These are phyloP conservation scores for Seiridium unicorne DNA, from an alignment of 2,329 filamentous ascomycete species.

Conservation along the genomic window DNA sequence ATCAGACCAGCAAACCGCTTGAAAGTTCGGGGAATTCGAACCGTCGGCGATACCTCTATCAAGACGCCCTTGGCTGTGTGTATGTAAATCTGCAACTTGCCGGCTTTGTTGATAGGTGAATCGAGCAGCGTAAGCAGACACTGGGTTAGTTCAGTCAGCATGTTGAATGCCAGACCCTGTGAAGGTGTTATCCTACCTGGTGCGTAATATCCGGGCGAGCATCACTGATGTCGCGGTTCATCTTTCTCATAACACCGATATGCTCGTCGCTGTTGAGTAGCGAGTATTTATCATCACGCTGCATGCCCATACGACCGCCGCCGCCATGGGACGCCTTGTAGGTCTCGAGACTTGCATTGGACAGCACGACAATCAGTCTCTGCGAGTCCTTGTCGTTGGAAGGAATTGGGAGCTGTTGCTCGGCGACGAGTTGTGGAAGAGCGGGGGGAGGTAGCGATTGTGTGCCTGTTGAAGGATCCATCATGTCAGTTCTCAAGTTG, in stretches of 20 bases:
- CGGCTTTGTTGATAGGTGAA: constrained; percentile 97
- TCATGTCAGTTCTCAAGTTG: constrained; percentile 16
- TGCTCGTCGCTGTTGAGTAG: constrained; percentile 98
- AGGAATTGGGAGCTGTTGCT: constrained; percentile 84
- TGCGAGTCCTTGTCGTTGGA: constrained; percentile 86
- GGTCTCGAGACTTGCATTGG: constrained; percentile 95
- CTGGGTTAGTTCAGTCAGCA: constrained; percentile 53
- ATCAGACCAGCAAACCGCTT: constrained; percentile 98
- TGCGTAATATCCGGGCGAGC: constrained; percentile 97
- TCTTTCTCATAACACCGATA: constrained; percentile 98
- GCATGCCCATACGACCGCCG: constrained; percentile 56
- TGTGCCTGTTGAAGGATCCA: constrained; percentile 60
- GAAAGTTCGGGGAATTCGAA: constrained; percentile 96
- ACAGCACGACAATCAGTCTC: constrained; percentile 91
- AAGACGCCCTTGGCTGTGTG: constrained; percentile 96
- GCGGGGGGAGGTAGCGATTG: constrained; percentile 92
- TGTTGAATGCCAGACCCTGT: constrained; percentile 39
- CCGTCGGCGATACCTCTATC: constrained; percentile 97
- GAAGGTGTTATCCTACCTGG: constrained; percentile 65
- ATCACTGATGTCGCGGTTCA: constrained; percentile 98
- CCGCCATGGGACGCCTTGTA: constrained; percentile 85
- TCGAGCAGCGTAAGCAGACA: constrained; percentile 96
- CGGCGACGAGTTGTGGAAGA: constrained; percentile 87
- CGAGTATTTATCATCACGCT: constrained; percentile 92
- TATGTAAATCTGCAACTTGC: constrained; percentile 96